Percentiles rank a stretch among this genome's conserved stretches.
Evolutionary conservation across 257 asterid genomes (phyloP).

Genomic region (Nicotiana sylvestris): DNA sequence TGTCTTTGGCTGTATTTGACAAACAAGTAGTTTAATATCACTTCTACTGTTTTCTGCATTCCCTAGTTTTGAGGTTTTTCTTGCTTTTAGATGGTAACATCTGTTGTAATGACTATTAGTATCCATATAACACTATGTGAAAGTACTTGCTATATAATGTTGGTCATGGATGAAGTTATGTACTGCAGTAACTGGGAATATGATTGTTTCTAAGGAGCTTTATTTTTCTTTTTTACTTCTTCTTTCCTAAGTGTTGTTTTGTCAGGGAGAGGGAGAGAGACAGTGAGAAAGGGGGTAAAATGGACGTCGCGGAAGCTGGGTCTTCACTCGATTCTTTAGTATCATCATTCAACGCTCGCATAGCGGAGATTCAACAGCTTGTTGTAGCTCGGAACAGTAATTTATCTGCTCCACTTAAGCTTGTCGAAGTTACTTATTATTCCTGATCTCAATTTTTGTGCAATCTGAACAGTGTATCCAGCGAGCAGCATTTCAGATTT

Average conservation of each 20-base stretch:
- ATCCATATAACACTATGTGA: not conserved
- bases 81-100: not conserved
- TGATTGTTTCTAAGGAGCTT: not conserved
- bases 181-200: not conserved
- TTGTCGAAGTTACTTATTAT: not conserved
- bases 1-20: not conserved
- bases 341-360: conserved; percentile 76
- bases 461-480: conserved; percentile 60
- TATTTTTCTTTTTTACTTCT: not conserved
- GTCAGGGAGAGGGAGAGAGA: not conserved
- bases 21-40: not conserved
- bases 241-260: not conserved
- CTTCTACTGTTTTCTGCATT: not conserved
- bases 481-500: conserved; percentile 69
- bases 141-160: not conserved
- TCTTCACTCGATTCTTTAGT: conserved; percentile 67
- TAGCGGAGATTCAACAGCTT: conserved; percentile 77
- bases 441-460: not conserved
- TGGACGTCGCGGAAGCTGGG: conserved; percentile 78
- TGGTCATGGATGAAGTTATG: not conserved
- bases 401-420: not conserved
- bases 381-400: conserved; percentile 92
- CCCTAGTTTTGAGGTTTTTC: not conserved
- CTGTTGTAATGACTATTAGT: not conserved
- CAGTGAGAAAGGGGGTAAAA: conserved; percentile 14